phyloP scores from a whole-genome alignment of 257 asterid species.

The Voacanga thouarsii region DNA sequence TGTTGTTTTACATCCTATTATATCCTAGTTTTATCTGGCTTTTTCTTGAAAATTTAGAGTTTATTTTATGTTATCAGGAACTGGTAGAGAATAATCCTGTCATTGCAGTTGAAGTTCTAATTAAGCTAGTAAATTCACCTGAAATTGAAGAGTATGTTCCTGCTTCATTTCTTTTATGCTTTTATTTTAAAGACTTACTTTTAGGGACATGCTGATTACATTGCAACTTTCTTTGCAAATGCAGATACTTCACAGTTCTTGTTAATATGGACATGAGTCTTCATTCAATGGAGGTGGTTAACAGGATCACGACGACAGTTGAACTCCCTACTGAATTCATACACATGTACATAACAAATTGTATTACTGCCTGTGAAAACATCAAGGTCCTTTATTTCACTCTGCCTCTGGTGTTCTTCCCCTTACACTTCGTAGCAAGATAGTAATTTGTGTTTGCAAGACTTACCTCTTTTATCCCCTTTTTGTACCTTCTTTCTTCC shows the following conservation, averaged over 20 bases:
- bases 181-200: background rate
- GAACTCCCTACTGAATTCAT: slow-evolving; percentile 94
- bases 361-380: slow-evolving; percentile 90
- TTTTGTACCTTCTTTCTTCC: background rate
- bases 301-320: slow-evolving; percentile 92
- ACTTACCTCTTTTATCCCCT: background rate
- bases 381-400: slow-evolving; percentile 60
- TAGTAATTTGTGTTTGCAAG: background rate
- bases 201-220: slow-evolving; percentile 1
- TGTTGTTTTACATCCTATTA: slow-evolving; percentile 25
- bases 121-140: slow-evolving; percentile 86
- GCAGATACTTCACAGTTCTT: slow-evolving; percentile 94
- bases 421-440: background rate
- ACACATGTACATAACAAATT: slow-evolving; percentile 88
- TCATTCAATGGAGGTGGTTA: slow-evolving; percentile 99
- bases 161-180: slow-evolving; percentile 7
- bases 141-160: slow-evolving; percentile 84
- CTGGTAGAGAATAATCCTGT: slow-evolving; percentile 97
- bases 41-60: background rate
- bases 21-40: background rate
- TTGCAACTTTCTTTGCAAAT: slow-evolving; percentile 18
- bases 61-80: slow-evolving; percentile 44
- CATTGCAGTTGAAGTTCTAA: slow-evolving; percentile 91
- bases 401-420: slow-evolving; percentile 5
- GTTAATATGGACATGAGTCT: slow-evolving; percentile 99